These are phyloP conservation scores for Boletus sp. DNA, from an alignment of 1,284 basidiomycete genomes.

Conservation along the genomic window DNA sequence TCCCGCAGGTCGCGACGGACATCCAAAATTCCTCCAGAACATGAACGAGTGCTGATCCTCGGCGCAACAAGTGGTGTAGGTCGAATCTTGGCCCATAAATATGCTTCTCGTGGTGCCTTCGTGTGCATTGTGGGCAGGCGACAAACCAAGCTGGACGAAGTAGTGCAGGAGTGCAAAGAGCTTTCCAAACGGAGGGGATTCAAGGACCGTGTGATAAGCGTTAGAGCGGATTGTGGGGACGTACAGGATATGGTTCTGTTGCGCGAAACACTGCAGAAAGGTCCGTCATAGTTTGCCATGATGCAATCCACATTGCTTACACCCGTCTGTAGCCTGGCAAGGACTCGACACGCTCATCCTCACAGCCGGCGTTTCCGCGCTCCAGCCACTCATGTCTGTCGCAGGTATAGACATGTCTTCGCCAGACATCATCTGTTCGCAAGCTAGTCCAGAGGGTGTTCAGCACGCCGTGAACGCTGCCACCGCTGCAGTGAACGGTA, in stretches of 20 bases:
- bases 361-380: slow-evolving; percentile 84
- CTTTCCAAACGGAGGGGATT: slow-evolving; percentile 22
- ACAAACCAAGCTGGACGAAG: slow-evolving; percentile 57
- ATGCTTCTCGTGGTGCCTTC: slow-evolving; percentile 73
- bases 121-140: slow-evolving; percentile 82
- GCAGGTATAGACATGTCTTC: slow-evolving; percentile 60
- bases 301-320: neutral
- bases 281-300: slow-evolving; percentile 41
- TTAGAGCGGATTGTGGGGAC: slow-evolving; percentile 68
- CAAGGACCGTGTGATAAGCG: slow-evolving; percentile 43
- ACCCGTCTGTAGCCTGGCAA: slow-evolving; percentile 61
- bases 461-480: slow-evolving; percentile 57
- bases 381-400: slow-evolving; percentile 76
- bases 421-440: slow-evolving; percentile 37
- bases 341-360: slow-evolving; percentile 87
- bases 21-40: slow-evolving; percentile 14
- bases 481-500: slow-evolving; percentile 56
- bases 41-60: slow-evolving; percentile 78
- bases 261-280: slow-evolving; percentile 56
- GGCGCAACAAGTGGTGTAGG: slow-evolving; percentile 90
- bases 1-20: slow-evolving; percentile 17
- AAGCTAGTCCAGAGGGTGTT: slow-evolving; percentile 53
- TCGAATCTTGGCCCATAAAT: slow-evolving; percentile 69
- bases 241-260: slow-evolving; percentile 71
- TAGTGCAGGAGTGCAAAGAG: slow-evolving; percentile 62